phyloP scores from a whole-genome alignment of 208 protist genomes.

The Entamoeba invadens region DNA sequence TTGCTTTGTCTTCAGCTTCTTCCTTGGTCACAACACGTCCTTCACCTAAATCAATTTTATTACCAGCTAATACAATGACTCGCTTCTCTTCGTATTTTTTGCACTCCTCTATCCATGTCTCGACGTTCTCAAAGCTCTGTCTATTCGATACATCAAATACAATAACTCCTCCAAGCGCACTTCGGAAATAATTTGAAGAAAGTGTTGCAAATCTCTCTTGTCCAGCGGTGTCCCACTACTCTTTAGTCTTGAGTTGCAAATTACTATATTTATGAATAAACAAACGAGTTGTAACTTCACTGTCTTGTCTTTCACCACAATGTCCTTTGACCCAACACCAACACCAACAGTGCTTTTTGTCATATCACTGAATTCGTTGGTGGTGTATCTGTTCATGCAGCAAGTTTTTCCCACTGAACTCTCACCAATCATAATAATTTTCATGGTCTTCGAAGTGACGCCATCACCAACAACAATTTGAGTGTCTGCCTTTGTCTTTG shows the following conservation, averaged over 20 bases:
- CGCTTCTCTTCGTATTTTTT: neutral
- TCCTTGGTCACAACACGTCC: neutral
- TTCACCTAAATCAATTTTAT: constrained; percentile 37
- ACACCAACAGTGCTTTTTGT: constrained; percentile 45
- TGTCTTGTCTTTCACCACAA: constrained; percentile 26
- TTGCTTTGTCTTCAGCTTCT: neutral
- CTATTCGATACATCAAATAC: constrained; percentile 99
- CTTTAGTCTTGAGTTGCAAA: neutral
- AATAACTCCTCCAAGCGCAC: constrained; percentile 76
- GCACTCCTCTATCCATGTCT: constrained; percentile 69
- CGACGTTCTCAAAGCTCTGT: constrained; percentile 98
- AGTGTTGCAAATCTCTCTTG: neutral
- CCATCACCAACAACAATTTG: too few relatives aligned
- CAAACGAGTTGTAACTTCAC: constrained; percentile 41
- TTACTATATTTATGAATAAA: neutral
- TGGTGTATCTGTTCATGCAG: constrained; percentile 5
- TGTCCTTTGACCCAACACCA: constrained; percentile 43
- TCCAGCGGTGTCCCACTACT: constrained; percentile 3
- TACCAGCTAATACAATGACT: constrained; percentile 36
- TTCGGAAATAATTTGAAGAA: constrained; percentile 75
- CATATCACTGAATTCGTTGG: constrained; percentile 8
- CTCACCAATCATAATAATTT: constrained; percentile 15
- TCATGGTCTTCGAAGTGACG: too few relatives aligned
- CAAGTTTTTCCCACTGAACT: constrained; percentile 23
- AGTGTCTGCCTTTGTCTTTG: too few relatives aligned